Conservation (phyloP, 2,329 filamentous ascomycete species). For the Verticillium nubilum region DNA sequence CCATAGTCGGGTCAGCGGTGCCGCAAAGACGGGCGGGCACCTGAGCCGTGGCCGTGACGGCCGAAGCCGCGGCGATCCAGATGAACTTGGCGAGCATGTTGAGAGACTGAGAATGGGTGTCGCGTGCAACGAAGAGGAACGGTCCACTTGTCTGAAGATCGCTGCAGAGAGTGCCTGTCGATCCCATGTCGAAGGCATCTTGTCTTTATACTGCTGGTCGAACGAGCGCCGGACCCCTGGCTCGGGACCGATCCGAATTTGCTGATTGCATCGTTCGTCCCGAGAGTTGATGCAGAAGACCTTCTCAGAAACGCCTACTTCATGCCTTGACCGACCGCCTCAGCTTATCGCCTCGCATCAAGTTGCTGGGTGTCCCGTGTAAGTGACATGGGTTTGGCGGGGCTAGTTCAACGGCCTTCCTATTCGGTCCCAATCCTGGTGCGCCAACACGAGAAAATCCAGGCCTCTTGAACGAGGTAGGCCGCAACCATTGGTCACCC, state of each 20-base stretch:
- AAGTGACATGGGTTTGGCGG: background rate
- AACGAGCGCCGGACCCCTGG: background rate
- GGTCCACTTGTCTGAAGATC: background rate
- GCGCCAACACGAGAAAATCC: background rate
- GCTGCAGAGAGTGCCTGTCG: background rate
- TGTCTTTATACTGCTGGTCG: background rate
- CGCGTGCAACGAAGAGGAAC: background rate
- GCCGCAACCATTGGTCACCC: background rate
- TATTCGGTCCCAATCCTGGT: background rate
- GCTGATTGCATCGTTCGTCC: background rate
- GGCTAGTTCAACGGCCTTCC: background rate
- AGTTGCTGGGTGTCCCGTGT: background rate
- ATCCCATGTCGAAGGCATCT: background rate
- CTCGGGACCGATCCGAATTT: background rate
- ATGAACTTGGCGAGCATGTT: background rate
- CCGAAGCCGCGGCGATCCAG: slow-evolving; percentile 1
- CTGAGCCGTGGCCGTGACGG: background rate
- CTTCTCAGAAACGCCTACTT: background rate
- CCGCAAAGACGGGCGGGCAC: background rate
- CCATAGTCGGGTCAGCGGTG: background rate
- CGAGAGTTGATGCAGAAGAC: background rate
- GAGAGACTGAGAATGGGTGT: background rate
- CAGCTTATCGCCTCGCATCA: background rate
- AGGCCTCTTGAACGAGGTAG: background rate
- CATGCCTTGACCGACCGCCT: background rate